Evolutionary conservation across 306 rosid genomes (phyloP).

Genomic region (Parietaria judaica): DNA sequence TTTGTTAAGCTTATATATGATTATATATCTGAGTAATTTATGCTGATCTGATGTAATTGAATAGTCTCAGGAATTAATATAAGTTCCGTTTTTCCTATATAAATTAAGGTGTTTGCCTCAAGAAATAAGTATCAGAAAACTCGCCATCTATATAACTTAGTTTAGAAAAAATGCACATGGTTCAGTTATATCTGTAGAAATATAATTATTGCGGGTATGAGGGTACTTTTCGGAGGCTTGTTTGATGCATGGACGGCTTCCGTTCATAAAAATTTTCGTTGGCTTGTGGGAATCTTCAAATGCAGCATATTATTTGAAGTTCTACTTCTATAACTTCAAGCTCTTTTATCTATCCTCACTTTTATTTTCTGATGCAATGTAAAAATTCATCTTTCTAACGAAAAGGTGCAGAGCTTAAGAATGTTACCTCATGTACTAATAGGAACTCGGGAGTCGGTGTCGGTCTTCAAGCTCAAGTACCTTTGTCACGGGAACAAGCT

Average conservation of each 20-base stretch:
- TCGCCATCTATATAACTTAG: no score
- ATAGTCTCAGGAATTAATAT: not conserved
- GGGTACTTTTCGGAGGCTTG: no score
- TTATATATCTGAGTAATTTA: no score
- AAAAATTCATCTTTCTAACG: not conserved
- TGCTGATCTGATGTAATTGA: not conserved
- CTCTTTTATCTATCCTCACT: not conserved
- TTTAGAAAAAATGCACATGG: no score
- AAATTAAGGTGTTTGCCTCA: not conserved
- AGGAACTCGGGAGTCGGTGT: slow-evolving; percentile 60
- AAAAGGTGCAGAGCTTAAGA: no score
- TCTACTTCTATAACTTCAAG: not conserved
- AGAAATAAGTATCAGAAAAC: not conserved
- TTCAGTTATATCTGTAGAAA: no score
- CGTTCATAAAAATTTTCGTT: not conserved
- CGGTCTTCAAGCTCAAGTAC: slow-evolving; percentile 40
- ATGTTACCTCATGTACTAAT: not conserved
- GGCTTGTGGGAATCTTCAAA: slow-evolving; percentile 10
- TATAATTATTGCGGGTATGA: no score
- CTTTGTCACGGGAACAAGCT: slow-evolving; percentile 19
- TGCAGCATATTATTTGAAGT: not conserved
- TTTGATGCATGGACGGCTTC: no score
- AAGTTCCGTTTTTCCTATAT: not conserved
- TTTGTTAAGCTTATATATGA: not conserved
- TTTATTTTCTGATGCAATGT: not conserved